Conservation (phyloP, 2,329 filamentous ascomycete genomes). For the Akanthomyces dipterigenus region DNA sequence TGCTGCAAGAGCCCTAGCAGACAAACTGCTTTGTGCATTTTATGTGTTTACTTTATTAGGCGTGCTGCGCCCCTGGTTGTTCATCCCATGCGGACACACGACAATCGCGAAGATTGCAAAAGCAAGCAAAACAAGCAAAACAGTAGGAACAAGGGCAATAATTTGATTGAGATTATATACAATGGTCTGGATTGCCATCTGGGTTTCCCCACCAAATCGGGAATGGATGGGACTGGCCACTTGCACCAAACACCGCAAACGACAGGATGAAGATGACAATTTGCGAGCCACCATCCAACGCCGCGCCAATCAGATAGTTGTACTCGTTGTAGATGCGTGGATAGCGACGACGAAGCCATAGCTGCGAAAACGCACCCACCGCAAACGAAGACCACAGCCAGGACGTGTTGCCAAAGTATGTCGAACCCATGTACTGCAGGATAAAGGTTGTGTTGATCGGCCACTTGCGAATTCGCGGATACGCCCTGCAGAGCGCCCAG, state of each 20-base stretch:
- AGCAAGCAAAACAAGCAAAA: too few species aligned
- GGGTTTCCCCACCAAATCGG: constrained; percentile 19
- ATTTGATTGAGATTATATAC: neutral
- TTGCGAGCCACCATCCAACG: constrained; percentile 22
- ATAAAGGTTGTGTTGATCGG: constrained; percentile 34
- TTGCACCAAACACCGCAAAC: constrained; percentile 20
- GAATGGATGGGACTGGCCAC: constrained; percentile 17
- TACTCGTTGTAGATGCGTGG: constrained; percentile 22
- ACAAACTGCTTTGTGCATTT: too few species aligned
- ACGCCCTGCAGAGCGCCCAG: constrained; percentile 23
- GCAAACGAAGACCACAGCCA: constrained; percentile 27
- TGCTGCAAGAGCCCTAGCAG: too few species aligned
- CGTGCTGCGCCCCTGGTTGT: too few species aligned
- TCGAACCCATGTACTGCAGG: constrained; percentile 31
- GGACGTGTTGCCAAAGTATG: constrained; percentile 32
- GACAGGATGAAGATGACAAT: constrained; percentile 22
- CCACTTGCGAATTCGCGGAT: constrained; percentile 21
- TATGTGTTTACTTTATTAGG: too few species aligned
- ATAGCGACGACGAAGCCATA: constrained; percentile 19
- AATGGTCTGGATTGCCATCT: constrained; percentile 15
- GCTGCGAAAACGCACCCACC: constrained; percentile 25
- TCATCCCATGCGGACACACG: too few species aligned
- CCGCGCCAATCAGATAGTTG: constrained; percentile 22
- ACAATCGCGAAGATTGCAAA: too few species aligned
- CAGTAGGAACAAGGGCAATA: too few species aligned